Evolutionary conservation across 2,329 filamentous ascomycete species (phyloP).

Genomic region (Aotearoamyces nothofagi): DNA sequence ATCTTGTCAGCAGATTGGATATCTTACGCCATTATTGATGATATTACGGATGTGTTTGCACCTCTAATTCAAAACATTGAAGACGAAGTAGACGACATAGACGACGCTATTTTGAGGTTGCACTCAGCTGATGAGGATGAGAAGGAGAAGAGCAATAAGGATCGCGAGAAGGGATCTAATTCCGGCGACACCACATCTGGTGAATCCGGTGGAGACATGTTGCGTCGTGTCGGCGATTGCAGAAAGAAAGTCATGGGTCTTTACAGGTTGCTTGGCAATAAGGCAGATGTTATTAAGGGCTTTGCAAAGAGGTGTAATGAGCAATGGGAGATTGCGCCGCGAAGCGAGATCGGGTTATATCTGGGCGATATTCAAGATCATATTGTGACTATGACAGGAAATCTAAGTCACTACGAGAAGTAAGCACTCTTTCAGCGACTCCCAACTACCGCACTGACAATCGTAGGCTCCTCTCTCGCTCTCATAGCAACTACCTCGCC

Average conservation of each 20-base stretch:
- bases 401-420: slow-evolving; percentile 93
- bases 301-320: slow-evolving; percentile 98
- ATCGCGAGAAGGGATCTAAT: slow-evolving; percentile 29
- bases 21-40: slow-evolving; percentile 93
- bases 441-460: slow-evolving; percentile 1
- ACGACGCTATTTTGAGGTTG: slow-evolving; percentile 74
- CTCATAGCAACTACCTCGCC: slow-evolving; percentile 94
- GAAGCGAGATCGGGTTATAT: slow-evolving; percentile 94
- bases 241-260: slow-evolving; percentile 95
- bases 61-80: slow-evolving; percentile 88
- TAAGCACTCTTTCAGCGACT: slow-evolving; percentile 27
- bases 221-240: slow-evolving; percentile 82
- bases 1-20: slow-evolving; percentile 95
- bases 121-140: slow-evolving; percentile 41
- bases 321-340: slow-evolving; percentile 89
- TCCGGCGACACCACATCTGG: slow-evolving; percentile 21
- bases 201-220: slow-evolving; percentile 60
- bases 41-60: slow-evolving; percentile 92
- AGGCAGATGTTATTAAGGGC: slow-evolving; percentile 97
- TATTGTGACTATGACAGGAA: slow-evolving; percentile 97
- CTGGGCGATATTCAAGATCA: slow-evolving; percentile 98
- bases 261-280: slow-evolving; percentile 85
- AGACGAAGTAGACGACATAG: slow-evolving; percentile 92
- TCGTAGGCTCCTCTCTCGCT: slow-evolving; percentile 66
- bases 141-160: slow-evolving; percentile 19